phyloP scores from a whole-genome alignment of 2,329 filamentous ascomycete genomes.

The Aspergillus quadricinctus region DNA sequence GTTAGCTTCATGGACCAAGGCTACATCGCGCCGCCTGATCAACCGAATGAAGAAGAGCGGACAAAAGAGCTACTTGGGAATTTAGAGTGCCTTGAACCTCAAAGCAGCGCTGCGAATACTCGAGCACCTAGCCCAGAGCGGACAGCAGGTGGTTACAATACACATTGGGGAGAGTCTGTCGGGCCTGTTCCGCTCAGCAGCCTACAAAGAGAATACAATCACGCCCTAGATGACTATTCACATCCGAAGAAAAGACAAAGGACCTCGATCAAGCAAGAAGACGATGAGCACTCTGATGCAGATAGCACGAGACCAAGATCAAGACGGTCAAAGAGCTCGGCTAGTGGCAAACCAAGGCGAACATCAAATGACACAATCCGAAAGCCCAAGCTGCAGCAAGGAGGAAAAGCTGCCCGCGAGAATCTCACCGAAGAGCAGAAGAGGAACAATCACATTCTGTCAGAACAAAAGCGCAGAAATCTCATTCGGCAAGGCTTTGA shows the following conservation, averaged over 20 bases:
- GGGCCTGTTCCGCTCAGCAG: constrained; percentile 5
- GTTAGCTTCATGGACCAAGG: constrained; percentile 57
- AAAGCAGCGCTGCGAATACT: constrained; percentile 57
- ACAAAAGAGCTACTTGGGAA: constrained; percentile 53
- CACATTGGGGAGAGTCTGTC: constrained; percentile 13
- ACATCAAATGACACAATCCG: constrained; percentile 35
- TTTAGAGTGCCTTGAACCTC: constrained; percentile 55
- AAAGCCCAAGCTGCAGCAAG: constrained; percentile 27
- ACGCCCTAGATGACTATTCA: constrained; percentile 18
- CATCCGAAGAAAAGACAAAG: constrained; percentile 32
- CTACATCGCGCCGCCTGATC: constrained; percentile 55
- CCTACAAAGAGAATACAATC: constrained; percentile 11
- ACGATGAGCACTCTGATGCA: constrained; percentile 34
- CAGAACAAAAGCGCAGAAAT: constrained; percentile 80
- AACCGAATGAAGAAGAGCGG: constrained; percentile 56
- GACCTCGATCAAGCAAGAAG: constrained; percentile 37
- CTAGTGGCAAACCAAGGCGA: constrained; percentile 25
- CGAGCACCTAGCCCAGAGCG: constrained; percentile 54
- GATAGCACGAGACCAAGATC: constrained; percentile 35
- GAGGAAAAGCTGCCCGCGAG: constrained; percentile 44
- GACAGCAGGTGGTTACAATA: constrained; percentile 12
- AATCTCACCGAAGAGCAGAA: constrained; percentile 75
- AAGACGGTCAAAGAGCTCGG: constrained; percentile 48
- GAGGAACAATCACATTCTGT: constrained; percentile 78
- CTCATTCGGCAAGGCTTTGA: constrained; percentile 79